phyloP scores from a whole-genome alignment of 23 red algal genomes.

The Gracilariopsis chorda region DNA sequence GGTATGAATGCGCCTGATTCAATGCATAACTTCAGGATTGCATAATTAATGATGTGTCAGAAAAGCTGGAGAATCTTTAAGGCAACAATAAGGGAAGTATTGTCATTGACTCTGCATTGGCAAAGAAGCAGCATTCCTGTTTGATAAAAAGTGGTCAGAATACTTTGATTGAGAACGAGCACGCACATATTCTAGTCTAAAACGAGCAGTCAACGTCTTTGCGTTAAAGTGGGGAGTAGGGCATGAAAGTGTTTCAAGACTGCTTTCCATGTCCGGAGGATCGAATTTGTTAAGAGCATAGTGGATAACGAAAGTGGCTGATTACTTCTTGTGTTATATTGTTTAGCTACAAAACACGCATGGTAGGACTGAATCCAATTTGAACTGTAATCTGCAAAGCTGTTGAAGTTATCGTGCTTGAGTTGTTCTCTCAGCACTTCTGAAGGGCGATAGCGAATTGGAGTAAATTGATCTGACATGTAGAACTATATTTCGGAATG shows the following conservation, averaged over 20 bases:
- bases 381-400: neutral
- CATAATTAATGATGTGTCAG: neutral
- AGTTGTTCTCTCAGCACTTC: neutral
- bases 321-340: no score
- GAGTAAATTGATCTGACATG: no score
- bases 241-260: neutral
- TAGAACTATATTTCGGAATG: no score
- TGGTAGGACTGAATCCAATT: neutral
- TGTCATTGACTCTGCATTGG: conserved; percentile 31
- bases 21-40: neutral
- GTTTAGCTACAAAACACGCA: no score
- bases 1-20: conserved; percentile 18
- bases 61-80: neutral
- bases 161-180: neutral
- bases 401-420: no score
- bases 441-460: no score
- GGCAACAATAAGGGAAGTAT: neutral
- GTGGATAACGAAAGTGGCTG: neutral
- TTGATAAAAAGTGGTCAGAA: neutral
- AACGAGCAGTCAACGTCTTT: neutral
- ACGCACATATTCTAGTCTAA: neutral
- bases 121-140: neutral
- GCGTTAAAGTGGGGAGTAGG: neutral
- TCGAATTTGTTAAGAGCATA: neutral
- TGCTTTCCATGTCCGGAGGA: neutral